Base-by-base conservation (phyloP, 495 filamentous ascomycete genomes). In the Penicillium malachiteum region DNA sequence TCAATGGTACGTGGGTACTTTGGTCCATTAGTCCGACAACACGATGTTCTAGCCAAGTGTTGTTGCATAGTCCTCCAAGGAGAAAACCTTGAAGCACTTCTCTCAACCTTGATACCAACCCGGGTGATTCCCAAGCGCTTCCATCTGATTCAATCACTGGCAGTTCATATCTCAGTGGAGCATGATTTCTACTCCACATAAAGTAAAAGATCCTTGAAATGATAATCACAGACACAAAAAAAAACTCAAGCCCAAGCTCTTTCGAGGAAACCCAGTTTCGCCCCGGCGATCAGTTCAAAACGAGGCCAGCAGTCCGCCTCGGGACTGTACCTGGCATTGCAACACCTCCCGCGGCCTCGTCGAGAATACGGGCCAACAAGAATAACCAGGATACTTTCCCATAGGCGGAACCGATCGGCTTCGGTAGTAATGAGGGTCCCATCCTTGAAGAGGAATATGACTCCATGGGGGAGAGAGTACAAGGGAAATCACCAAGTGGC, bases 261-360 rank as follows among this genome's bases (percentile, higher is more conserved):
- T 26, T 34, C 33, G 34, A 37, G 34, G 34, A 7, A 48, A 32
- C 9, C 16, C 26, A 37, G 10, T 26, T 17, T 17, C 14, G 6
- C 33, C 32, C 39, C 43, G 52, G 48, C 30, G 48, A 37, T 53
- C 43, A 44, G 37, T 65, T 65, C 42, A 34, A 57, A 65, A 62
- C 35, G 37, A 52, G 55, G 33, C 63, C 42, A 59, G 47, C 49
- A 46, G 38, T 16, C 34, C 43, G 43, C 38, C 48, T 52, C 51
- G 59, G 59, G 50, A 47, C 21, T 61, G 60, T 59, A 58, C 60
- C 60, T 66, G 60, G 49, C 57, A 56, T 52, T 49, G 34, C 59
- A 60, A 43, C 45, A 55, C 31, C 31, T 7, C 34, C 34, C 34
- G 5, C 34, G 34, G 34, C 34, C 34, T 2, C 34, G 34, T 31